phyloP scores from a whole-genome alignment of 176 grass and related monocot species.

The Eleusine coracana region DNA sequence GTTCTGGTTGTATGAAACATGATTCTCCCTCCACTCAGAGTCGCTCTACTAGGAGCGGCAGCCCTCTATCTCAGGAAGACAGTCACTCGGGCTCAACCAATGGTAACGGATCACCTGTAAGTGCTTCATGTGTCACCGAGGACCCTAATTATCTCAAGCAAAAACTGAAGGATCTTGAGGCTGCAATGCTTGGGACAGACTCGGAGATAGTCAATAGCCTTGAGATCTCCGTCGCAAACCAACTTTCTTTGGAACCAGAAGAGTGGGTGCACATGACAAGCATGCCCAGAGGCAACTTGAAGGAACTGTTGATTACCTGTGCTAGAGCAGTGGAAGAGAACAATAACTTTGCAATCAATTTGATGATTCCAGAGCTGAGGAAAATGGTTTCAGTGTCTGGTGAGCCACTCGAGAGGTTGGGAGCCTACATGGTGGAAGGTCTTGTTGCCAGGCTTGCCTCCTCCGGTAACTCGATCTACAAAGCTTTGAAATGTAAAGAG shows the following conservation, averaged over 20 bases:
- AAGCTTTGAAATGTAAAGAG: constrained; percentile 89
- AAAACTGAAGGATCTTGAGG: constrained; percentile 75
- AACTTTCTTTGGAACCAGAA: constrained; percentile 44
- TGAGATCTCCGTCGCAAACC: constrained; percentile 35
- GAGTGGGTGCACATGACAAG: constrained; percentile 60
- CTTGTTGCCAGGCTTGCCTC: constrained; percentile 76
- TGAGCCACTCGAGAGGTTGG: constrained; percentile 71
- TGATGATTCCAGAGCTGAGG: constrained; percentile 69
- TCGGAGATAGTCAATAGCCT: constrained; percentile 51
- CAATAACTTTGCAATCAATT: constrained; percentile 41
- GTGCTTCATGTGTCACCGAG: constrained; percentile 76
- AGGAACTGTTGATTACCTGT: constrained; percentile 72
- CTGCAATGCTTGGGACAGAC: constrained; percentile 81
- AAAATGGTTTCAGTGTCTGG: constrained; percentile 94
- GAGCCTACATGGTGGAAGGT: constrained; percentile 95
- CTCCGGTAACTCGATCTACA: constrained; percentile 90
- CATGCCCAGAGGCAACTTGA: constrained; percentile 68
- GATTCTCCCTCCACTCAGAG: constrained; percentile 54
- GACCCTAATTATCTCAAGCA: constrained; percentile 75
- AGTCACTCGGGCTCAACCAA: constrained; percentile 47
- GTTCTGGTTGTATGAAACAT: constrained; percentile 32
- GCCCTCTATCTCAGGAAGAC: constrained; percentile 56
- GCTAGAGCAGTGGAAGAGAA: constrained; percentile 75
- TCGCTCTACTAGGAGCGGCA: constrained; percentile 47
- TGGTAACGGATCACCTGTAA: constrained; percentile 55